Evolutionary conservation across 2,329 filamentous ascomycete species (phyloP).

Genomic region (Chaetomiaceae sp.): DNA sequence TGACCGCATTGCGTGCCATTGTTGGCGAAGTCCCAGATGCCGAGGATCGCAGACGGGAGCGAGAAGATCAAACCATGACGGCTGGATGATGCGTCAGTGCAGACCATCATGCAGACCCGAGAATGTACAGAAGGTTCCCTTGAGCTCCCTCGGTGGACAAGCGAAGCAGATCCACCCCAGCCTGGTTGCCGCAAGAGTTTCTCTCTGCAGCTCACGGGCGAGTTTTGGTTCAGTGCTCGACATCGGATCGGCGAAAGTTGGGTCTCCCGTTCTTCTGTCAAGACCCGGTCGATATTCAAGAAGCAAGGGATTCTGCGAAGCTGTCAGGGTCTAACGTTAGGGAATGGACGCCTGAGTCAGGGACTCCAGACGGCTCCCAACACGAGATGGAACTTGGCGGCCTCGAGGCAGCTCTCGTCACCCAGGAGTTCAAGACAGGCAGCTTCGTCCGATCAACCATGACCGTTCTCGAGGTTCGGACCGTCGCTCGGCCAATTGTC

Average conservation of each 20-base stretch:
- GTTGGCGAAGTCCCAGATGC: constrained; percentile 1
- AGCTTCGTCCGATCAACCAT: not conserved
- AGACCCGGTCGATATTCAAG: no score
- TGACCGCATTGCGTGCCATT: no score
- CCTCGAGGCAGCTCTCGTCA: not conserved
- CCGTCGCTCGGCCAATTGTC: constrained; percentile 4
- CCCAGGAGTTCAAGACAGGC: not conserved
- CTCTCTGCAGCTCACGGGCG: no score
- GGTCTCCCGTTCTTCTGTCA: not conserved
- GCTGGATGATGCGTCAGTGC: not conserved
- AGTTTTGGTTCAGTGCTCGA: no score
- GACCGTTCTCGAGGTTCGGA: constrained; percentile 8
- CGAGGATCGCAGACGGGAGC: constrained; percentile 20
- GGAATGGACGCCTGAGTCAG: constrained; percentile 1
- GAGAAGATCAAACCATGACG: constrained; percentile 20
- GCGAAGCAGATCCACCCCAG: not conserved
- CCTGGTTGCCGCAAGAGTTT: no score
- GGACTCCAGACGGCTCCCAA: not conserved
- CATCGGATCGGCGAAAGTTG: no score
- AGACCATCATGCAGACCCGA: not conserved
- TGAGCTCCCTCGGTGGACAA: not conserved
- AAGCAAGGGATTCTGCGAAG: no score
- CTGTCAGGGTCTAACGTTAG: not conserved
- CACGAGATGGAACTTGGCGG: not conserved
- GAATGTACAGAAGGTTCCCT: not conserved